Evolutionary conservation across 441 rosid genomes (phyloP), one percentile per base, ranked within the genome.

Genomic region (Lepidium campestre): DNA sequence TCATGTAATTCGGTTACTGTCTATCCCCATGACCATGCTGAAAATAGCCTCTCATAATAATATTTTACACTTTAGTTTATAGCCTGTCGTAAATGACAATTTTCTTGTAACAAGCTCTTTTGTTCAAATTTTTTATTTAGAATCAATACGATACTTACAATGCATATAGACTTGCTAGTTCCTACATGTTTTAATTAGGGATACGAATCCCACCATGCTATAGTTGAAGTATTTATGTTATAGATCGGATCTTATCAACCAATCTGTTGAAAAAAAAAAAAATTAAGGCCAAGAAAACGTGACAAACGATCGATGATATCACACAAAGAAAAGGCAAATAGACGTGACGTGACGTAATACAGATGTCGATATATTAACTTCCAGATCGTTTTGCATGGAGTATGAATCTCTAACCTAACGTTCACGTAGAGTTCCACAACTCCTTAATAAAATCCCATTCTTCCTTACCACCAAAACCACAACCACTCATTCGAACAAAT

Each of bases 331-430:
- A 7, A 36, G 17, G 25, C 58, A 19, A 55, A 12, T 5, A 27
- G 20, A 29, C 34, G 34, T 61, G 56, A 36, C 63, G 68, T 70
- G 68, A 61, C 56, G 36, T 53, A 61, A 34, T 7, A 4, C 9
- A 62, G 46, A 50, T 36, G 40, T 36, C 74, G 34, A 29, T 56
- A 18, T 25, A 17, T 55, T 32, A 17, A 62, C 14, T n/a, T 46
- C n/a, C 69, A 14, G 37, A 57, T 63, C 58, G 14, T 47, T 29
- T 47, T 29, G 70, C 75, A 63, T 47, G 75, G 69, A 55, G 70
- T 29, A 55, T 55, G 65, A 56, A 71, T 29, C 10, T 56, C 13
- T 47, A 71, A 32, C 75, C 65, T 63, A 36, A 42, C 50, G 45
- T 71, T 15, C 70, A 63, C 70, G 70, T 56, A 56, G 44, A 54